Evolutionary conservation across 2,329 filamentous ascomycete genomes (phyloP).

Genomic region (Trichoderma breve): DNA sequence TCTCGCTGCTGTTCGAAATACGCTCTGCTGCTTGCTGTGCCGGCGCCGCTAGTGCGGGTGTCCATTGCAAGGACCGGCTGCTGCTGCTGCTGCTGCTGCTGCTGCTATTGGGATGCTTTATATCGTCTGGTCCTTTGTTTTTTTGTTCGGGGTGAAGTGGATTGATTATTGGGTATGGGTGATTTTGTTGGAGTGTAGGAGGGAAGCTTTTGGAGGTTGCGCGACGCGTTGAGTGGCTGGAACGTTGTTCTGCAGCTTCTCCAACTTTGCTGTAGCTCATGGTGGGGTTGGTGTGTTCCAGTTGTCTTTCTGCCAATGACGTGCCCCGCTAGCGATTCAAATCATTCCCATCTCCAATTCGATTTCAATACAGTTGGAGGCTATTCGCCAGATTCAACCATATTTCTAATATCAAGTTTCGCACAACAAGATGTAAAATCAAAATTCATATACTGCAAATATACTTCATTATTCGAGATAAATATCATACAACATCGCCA

Average conservation of each 20-base stretch:
- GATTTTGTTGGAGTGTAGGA: not conserved
- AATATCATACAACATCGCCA: not conserved
- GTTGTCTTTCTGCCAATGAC: not conserved
- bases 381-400: not conserved
- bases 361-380: not conserved
- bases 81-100: not conserved
- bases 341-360: not conserved
- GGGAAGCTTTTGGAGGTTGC: not conserved
- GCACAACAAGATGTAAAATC: not conserved
- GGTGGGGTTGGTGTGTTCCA: not conserved
- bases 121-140: not conserved
- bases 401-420: not conserved
- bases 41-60: constrained; percentile 43
- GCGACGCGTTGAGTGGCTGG: not conserved
- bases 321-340: not conserved
- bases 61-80: constrained; percentile 30
- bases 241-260: not conserved
- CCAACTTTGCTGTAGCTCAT: not conserved
- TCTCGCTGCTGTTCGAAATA: constrained; percentile 78
- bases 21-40: constrained; percentile 43
- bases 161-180: not conserved
- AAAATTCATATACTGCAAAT: not conserved
- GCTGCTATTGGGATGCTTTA: not conserved
- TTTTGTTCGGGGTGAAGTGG: not conserved
- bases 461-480: not conserved